Conservation (phyloP, 768 basidiomycete genomes). For the Symmetrospora coprosmae region DNA sequence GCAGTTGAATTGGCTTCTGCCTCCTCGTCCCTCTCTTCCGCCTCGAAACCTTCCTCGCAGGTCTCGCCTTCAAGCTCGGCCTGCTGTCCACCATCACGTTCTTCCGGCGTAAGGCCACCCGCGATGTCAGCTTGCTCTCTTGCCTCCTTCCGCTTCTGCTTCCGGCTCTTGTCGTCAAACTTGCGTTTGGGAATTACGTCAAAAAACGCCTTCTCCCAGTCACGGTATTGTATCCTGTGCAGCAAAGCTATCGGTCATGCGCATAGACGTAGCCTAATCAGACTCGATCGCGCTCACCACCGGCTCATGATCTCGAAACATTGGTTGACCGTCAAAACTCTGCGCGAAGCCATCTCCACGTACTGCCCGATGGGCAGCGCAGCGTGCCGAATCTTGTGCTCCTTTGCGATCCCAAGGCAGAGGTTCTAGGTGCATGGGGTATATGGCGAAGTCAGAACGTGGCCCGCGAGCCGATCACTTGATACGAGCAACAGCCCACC, state of each 20-base stretch:
- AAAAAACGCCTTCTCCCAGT: constrained; percentile 76
- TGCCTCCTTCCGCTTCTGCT: too few species aligned
- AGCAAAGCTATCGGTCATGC: background rate
- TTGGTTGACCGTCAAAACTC: constrained; percentile 95
- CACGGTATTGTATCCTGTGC: constrained; percentile 26
- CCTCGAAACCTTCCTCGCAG: too few species aligned
- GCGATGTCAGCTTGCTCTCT: too few species aligned
- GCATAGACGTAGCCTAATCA: too few species aligned
- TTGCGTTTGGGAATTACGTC: constrained; percentile 86
- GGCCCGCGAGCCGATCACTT: too few species aligned
- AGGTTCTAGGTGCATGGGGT: constrained; percentile 49
- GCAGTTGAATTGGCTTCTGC: too few species aligned
- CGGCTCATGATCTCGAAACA: constrained; percentile 64
- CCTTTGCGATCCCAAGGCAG: constrained; percentile 70
- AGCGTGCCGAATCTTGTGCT: constrained; percentile 62
- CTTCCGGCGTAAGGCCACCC: too few species aligned
- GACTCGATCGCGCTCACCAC: constrained; percentile 56
- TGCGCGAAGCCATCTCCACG: constrained; percentile 70
- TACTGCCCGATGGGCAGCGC: constrained; percentile 90
- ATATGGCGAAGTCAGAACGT: background rate
- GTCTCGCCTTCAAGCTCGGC: too few species aligned
- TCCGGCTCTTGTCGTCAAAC: constrained; percentile 44
- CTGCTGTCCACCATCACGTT: too few species aligned
- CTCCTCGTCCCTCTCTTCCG: too few species aligned
- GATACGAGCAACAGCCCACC: too few species aligned